Percentiles rank a stretch among this genome's conserved stretches.
Evolutionary conservation across 2,329 filamentous ascomycete genomes (phyloP).

Genomic region (Blastomyces gilchristii): DNA sequence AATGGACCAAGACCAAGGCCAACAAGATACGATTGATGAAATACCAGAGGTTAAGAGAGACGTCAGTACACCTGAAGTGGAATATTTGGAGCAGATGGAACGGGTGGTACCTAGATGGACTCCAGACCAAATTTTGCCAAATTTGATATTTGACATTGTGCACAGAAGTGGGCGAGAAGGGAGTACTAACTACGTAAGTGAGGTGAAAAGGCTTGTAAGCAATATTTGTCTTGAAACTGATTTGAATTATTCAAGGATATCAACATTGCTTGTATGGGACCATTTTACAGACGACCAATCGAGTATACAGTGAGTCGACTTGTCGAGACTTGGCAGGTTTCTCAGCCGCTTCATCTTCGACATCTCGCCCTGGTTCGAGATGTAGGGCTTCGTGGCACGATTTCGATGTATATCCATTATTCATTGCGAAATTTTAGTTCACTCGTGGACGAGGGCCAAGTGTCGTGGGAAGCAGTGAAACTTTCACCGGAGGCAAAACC

Average conservation of each 20-base stretch:
- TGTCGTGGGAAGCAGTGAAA: conserved; percentile 46
- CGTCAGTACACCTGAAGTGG: conserved; percentile 12
- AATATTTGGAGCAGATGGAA: conserved; percentile 23
- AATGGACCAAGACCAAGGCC: conserved; percentile 26
- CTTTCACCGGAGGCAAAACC: conserved; percentile 23
- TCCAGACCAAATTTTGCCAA: conserved; percentile 43
- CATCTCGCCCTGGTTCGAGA: conserved; percentile 49
- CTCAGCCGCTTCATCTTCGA: conserved; percentile 49
- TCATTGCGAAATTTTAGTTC: conserved; percentile 43
- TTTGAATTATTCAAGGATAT: conserved; percentile 27
- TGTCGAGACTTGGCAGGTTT: conserved; percentile 46
- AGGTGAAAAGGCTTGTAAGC: background rate
- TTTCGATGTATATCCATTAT: conserved; percentile 46
- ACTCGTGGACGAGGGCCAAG: conserved; percentile 41
- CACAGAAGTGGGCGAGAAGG: conserved; percentile 39
- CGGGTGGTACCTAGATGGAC: conserved; percentile 44
- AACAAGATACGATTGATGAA: conserved; percentile 17
- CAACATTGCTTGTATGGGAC: conserved; percentile 37
- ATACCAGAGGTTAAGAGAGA: conserved; percentile 5
- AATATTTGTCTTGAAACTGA: conserved; percentile 7
- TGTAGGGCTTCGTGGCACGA: conserved; percentile 38
- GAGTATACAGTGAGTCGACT: conserved; percentile 45
- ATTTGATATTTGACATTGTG: conserved; percentile 44
- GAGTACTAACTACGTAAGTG: conserved; percentile 37
- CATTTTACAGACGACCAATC: conserved; percentile 45